A percentile compares a stretch with the other conserved stretches of the same genome.
Evolutionary conservation across 164 flowering plant genomes (phyloP).

Genomic region (Chimonanthus salicifolius): DNA sequence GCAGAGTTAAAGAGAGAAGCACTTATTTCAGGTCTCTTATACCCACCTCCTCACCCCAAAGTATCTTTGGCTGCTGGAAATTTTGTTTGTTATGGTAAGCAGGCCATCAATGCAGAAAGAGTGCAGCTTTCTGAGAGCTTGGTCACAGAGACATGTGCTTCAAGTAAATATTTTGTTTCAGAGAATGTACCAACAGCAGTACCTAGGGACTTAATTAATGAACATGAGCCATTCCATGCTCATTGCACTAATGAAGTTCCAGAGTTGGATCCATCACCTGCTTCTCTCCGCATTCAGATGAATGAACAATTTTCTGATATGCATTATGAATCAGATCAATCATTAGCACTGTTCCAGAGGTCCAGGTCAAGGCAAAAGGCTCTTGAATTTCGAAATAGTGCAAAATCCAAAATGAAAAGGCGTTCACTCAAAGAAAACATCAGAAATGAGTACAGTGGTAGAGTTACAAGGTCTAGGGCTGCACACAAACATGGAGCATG

Average conservation of each 20-base stretch:
- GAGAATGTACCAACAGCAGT: conserved; percentile 17
- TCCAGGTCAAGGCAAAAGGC: conserved; percentile 87
- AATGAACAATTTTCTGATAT: conserved; percentile 16
- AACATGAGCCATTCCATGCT: neutral
- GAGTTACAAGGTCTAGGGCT: conserved; percentile 9
- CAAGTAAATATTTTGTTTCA: conserved; percentile 18
- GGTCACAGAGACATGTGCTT: conserved; percentile 20
- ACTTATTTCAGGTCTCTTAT: conserved; percentile 52
- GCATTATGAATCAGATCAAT: conserved; percentile 26
- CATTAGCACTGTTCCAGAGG: conserved; percentile 57
- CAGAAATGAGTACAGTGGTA: conserved; percentile 8
- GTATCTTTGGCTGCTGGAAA: conserved; percentile 23
- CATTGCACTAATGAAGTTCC: neutral
- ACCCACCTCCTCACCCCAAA: conserved; percentile 32
- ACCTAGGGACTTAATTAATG: conserved; percentile 6
- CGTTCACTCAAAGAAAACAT: conserved; percentile 6
- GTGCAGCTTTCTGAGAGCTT: conserved; percentile 18
- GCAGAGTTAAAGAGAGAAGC: conserved; percentile 66
- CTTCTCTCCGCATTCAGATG: conserved; percentile 32
- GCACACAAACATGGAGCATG: neutral
- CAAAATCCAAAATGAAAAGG: conserved; percentile 28
- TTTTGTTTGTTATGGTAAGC: conserved; percentile 19
- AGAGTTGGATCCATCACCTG: conserved; percentile 1
- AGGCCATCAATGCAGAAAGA: conserved; percentile 19
- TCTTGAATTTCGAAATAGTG: conserved; percentile 73